A percentile compares a stretch with the other conserved stretches of the same genome.
These are phyloP conservation scores for Lactifluus rugatus DNA, from an alignment of 768 basidiomycete species.

Conservation along the genomic window DNA sequence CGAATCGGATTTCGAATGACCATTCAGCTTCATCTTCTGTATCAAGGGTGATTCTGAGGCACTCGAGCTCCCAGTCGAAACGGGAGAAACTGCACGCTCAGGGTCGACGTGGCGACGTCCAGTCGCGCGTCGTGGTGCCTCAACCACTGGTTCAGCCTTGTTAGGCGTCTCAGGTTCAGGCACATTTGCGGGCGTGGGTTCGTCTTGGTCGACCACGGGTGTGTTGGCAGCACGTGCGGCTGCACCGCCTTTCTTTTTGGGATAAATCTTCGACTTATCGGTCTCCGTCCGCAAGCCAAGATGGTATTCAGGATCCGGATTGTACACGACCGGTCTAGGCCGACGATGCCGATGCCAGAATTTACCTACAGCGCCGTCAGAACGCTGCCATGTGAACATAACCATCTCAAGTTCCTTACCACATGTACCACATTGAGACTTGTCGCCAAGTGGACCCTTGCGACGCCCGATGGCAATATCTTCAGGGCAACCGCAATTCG, in stretches of 20 bases:
- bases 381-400: neutral
- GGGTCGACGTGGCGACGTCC: slow-evolving; percentile 25
- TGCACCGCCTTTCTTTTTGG: slow-evolving; percentile 50
- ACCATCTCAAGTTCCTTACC: slow-evolving; percentile 42
- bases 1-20: slow-evolving; percentile 28
- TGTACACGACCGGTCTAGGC: slow-evolving; percentile 74
- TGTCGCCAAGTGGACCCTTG: slow-evolving; percentile 84
- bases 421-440: slow-evolving; percentile 86
- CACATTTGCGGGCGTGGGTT: slow-evolving; percentile 25
- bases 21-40: slow-evolving; percentile 53
- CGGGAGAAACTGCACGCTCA: slow-evolving; percentile 58
- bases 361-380: slow-evolving; percentile 46
- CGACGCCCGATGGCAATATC: slow-evolving; percentile 74
- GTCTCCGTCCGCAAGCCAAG: slow-evolving; percentile 43
- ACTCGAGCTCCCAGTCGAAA: slow-evolving; percentile 58
- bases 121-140: slow-evolving; percentile 20
- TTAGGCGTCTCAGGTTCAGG: slow-evolving; percentile 47
- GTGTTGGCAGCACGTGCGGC: slow-evolving; percentile 40
- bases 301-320: slow-evolving; percentile 65
- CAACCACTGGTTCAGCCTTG: slow-evolving; percentile 31
- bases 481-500: slow-evolving; percentile 89
- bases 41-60: slow-evolving; percentile 68
- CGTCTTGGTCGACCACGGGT: slow-evolving; percentile 22
- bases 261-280: slow-evolving; percentile 42
- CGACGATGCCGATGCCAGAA: slow-evolving; percentile 83